Percentiles rank a stretch among this genome's conserved stretches.
Conservation (phyloP, 331 rosid species). For the Stylosanthes scabra region DNA sequence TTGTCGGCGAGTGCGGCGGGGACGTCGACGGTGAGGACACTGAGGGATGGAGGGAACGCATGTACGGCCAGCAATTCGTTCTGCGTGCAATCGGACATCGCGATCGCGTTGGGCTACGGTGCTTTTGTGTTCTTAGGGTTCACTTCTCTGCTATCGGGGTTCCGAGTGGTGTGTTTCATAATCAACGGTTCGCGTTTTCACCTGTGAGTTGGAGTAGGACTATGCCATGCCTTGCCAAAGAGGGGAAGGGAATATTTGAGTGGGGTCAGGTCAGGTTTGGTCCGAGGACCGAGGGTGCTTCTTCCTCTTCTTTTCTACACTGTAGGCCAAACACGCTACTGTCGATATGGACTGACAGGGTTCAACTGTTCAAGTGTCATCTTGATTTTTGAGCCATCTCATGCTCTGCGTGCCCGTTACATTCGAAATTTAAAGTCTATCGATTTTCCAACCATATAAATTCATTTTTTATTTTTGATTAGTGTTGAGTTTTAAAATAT, state of each 20-base stretch:
- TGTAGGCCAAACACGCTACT: slow-evolving; percentile 3
- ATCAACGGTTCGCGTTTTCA: slow-evolving; percentile 95
- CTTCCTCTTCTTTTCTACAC: slow-evolving; percentile 9
- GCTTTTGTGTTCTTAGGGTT: slow-evolving; percentile 88
- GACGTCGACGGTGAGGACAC: slow-evolving; percentile 66
- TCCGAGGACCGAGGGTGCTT: not conserved
- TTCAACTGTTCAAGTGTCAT: not conserved
- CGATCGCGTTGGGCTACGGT: slow-evolving; percentile 74
- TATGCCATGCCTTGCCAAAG: slow-evolving; percentile 17
- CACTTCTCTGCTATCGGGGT: slow-evolving; percentile 83
- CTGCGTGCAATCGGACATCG: slow-evolving; percentile 78
- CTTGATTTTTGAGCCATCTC: slow-evolving; percentile 21
- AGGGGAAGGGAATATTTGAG: slow-evolving; percentile 25
- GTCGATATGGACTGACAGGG: slow-evolving; percentile 10
- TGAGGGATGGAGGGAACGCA: slow-evolving; percentile 58
- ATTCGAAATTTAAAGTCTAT: not conserved
- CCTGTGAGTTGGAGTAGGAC: slow-evolving; percentile 29
- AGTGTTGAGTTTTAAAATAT: not conserved
- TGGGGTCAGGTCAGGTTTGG: slow-evolving; percentile 27
- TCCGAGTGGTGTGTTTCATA: slow-evolving; percentile 81
- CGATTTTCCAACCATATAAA: not conserved
- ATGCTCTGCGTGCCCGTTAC: not conserved
- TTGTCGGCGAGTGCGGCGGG: slow-evolving; percentile 95
- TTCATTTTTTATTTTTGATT: not conserved
- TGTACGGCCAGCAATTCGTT: slow-evolving; percentile 69